phyloP scores from a whole-genome alignment of 2,329 filamentous ascomycete species.

The Simplicillium sp. region DNA sequence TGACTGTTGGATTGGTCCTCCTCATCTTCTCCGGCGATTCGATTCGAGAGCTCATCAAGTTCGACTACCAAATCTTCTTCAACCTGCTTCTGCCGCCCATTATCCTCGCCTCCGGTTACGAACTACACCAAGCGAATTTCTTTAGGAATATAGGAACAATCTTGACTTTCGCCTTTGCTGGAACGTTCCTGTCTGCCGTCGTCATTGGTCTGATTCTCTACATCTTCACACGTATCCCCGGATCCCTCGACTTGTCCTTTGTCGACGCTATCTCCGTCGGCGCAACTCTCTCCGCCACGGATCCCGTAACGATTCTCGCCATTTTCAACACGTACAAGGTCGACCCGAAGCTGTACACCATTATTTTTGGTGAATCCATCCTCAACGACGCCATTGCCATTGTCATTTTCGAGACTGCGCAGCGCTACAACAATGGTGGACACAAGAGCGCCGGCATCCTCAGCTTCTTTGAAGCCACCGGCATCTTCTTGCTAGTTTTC shows the following conservation, averaged over 20 bases:
- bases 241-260: conserved; percentile 78
- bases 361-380: conserved; percentile 98
- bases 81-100: conserved; percentile 97
- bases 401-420: conserved; percentile 95
- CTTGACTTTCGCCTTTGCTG: conserved; percentile 92
- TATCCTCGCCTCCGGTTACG: conserved; percentile 93
- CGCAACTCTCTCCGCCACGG: conserved; percentile 90
- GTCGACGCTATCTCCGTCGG: conserved; percentile 95
- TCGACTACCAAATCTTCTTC: conserved; percentile 99
- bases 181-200: conserved; percentile 94
- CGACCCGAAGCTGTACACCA: conserved; percentile 94
- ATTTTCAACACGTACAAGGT: conserved; percentile 99
- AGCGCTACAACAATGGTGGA: conserved; percentile 74
- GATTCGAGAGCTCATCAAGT: conserved; percentile 85
- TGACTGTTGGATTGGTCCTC: conserved; percentile 87
- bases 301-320: conserved; percentile 93
- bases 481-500: conserved; percentile 92
- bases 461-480: conserved; percentile 82
- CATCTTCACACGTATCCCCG: conserved; percentile 77
- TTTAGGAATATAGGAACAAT: conserved; percentile 98
- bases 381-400: conserved; percentile 98
- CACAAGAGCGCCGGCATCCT: conserved; percentile 65
- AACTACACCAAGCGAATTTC: conserved; percentile 97
- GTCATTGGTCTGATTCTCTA: conserved; percentile 84
- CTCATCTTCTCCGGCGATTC: conserved; percentile 72